Evolutionary conservation across 768 basidiomycete genomes (phyloP).

Genomic region (Mycena metata): DNA sequence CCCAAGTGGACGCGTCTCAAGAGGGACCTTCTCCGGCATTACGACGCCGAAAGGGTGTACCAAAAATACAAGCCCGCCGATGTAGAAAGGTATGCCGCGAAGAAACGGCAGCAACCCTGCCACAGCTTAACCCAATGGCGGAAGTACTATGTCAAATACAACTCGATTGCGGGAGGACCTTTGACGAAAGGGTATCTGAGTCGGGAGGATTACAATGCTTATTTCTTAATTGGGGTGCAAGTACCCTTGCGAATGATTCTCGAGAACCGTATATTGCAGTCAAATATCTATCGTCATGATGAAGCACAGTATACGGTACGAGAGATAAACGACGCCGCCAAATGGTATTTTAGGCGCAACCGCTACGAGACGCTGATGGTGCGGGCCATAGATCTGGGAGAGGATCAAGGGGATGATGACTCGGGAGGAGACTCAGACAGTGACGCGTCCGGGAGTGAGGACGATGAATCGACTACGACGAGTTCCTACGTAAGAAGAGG

Average conservation of each 20-base stretch:
- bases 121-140: constrained; percentile 12
- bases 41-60: neutral
- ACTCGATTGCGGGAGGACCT: constrained; percentile 11
- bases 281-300: neutral
- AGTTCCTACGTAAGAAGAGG: neutral
- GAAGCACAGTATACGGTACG: neutral
- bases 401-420: constrained; percentile 17
- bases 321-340: constrained; percentile 17
- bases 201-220: constrained; percentile 10
- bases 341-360: constrained; percentile 19
- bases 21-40: neutral
- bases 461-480: constrained; percentile 14
- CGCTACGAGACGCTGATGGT: constrained; percentile 17
- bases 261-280: too few species aligned
- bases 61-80: neutral
- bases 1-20: too few species aligned
- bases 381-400: constrained; percentile 5
- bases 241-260: neutral
- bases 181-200: neutral
- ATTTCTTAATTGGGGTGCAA: constrained; percentile 13
- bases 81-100: neutral
- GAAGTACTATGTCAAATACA: constrained; percentile 4
- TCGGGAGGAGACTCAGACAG: constrained; percentile 15
- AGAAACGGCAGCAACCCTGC: neutral
- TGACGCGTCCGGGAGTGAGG: neutral